Conservation (phyloP, 306 rosid species). For the Canavalia gladiata region DNA sequence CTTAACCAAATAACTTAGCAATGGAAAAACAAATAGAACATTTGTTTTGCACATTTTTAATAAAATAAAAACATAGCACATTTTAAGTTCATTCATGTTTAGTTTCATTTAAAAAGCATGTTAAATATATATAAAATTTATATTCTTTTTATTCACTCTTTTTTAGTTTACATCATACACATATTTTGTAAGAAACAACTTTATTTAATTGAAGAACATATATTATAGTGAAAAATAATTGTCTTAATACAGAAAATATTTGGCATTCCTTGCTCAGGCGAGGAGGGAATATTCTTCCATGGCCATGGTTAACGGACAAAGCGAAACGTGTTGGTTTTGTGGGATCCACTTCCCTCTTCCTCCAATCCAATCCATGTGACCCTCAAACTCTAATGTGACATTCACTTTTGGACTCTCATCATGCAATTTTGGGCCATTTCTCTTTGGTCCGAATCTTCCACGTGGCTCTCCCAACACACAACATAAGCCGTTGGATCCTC, state of each 20-base stretch:
- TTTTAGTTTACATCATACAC: too few relatives aligned
- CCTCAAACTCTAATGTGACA: neutral
- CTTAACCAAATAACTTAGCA: neutral
- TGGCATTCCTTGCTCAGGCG: neutral
- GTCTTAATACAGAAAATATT: too few relatives aligned
- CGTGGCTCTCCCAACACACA: conserved; percentile 40
- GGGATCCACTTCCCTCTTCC: conserved; percentile 13
- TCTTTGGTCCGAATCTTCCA: conserved; percentile 66
- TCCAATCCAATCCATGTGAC: conserved; percentile 27
- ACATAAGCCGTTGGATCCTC: conserved; percentile 37
- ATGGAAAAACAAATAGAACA: neutral
- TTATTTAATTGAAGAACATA: too few relatives aligned
- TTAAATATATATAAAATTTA: neutral
- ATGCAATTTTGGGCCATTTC: neutral
- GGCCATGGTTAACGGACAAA: conserved; percentile 50
- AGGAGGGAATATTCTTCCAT: conserved; percentile 58
- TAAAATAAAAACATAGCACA: neutral
- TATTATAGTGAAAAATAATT: too few relatives aligned
- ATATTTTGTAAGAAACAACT: too few relatives aligned
- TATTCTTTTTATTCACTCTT: neutral
- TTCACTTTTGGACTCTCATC: conserved; percentile 34
- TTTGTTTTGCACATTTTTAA: neutral
- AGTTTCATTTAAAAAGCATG: neutral
- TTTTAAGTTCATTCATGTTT: neutral
- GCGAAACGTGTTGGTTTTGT: conserved; percentile 50